Base-by-base conservation (phyloP, 2,329 filamentous ascomycete genomes). In the Fusarium piperis region DNA sequence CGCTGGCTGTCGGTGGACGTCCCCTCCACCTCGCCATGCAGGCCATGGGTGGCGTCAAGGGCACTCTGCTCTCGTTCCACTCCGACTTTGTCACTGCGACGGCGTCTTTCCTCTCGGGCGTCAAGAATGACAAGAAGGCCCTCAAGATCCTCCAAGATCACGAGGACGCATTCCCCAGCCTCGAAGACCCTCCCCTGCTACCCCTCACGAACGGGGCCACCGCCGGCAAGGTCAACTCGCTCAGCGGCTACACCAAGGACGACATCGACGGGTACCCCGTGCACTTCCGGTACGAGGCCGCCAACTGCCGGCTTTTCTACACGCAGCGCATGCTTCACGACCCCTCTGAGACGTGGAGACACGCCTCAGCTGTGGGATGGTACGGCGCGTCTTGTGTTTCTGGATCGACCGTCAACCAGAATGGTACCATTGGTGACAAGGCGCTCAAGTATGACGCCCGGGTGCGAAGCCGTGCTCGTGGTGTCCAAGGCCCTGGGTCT, bases 1-100 rank as follows among this genome's bases (percentile, higher is more conserved):
- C 74, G 1, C 59, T 92, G 28, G 85, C 85, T 2, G 83, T 91
- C n/a, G 91, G 91, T 11, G 91, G 91, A 2, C 86, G 88, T 1
- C 87, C 90, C 0, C 79, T 81, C 12, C 74, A 82, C 0, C 80
- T 81, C 0, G 85, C 86, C 1, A 92, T 91, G 82, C 89, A 92
- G 81, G 86, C 84, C 6, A 83, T 91, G 18, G 90, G 90, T n/a
- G 91, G 90, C n/a, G 86, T 89, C 53, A 90, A 91, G 74, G 91
- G 91, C 33, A 81, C 73, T 67, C 3, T 79, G 73, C 68, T 71
- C 53, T 65, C 53, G 13, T 59, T 58, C 59, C 64, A 72, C 60
- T 32, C 57, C 1, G 70, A 76, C 16, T 64, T 76, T 11, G 30
- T 67, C 11, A 38, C 18, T 4, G 57, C 59, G 10, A 63, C 68